Evolutionary conservation across 2,329 filamentous ascomycete genomes (phyloP).

Genomic region (Elsinoe arachidis): DNA sequence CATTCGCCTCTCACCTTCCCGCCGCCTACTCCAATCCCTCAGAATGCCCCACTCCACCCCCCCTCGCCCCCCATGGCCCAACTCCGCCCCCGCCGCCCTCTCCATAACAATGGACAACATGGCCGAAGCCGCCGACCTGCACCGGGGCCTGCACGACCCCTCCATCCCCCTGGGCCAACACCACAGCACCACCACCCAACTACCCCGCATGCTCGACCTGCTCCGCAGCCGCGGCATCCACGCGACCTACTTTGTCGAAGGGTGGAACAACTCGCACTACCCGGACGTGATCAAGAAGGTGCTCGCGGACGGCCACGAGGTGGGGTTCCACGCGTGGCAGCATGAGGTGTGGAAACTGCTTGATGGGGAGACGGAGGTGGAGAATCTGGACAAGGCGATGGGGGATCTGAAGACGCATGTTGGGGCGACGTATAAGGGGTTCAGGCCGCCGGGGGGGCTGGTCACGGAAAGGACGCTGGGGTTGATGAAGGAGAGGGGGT

Average conservation of each 20-base stretch:
- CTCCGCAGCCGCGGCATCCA: constrained; percentile 22
- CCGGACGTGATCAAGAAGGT: constrained; percentile 19
- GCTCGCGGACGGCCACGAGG: constrained; percentile 23
- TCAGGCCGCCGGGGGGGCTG: constrained; percentile 26
- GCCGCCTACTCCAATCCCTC: background rate
- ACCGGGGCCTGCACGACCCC: constrained; percentile 24
- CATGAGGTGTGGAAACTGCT: constrained; percentile 28
- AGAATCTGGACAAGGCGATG: constrained; percentile 25
- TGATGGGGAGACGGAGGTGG: constrained; percentile 18
- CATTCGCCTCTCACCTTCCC: background rate
- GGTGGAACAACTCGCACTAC: constrained; percentile 26
- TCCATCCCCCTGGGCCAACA: constrained; percentile 23
- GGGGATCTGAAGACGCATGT: constrained; percentile 18
- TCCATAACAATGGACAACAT: constrained; percentile 29
- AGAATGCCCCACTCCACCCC: background rate
- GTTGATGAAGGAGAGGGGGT: constrained; percentile 23
- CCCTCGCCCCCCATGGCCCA: constrained; percentile 21
- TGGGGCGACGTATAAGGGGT: constrained; percentile 22
- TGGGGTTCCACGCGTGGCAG: constrained; percentile 28
- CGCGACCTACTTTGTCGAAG: constrained; percentile 28
- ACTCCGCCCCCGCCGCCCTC: constrained; percentile 22
- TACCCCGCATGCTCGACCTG: constrained; percentile 24
- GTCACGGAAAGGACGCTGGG: constrained; percentile 24
- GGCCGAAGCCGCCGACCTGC: constrained; percentile 28
- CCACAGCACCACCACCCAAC: constrained; percentile 22